A percentile compares a stretch with the other conserved stretches of the same genome.
Evolutionary conservation across 2,329 filamentous ascomycete species (phyloP).

Genomic region (Apiospora pterosperma): DNA sequence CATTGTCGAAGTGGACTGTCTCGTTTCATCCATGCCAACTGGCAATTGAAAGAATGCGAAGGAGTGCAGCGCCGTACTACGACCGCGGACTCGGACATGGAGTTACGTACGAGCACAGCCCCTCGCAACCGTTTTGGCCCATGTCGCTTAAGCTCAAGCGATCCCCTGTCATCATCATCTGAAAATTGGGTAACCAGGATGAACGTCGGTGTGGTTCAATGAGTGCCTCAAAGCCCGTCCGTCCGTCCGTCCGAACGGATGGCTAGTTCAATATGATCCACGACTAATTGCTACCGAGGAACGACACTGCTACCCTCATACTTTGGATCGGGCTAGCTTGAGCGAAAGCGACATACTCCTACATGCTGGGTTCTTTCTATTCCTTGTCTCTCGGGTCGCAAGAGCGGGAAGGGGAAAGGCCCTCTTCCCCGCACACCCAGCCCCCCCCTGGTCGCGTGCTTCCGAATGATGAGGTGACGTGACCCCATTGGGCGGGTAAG

Average conservation of each 20-base stretch:
- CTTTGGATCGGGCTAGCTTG: neutral
- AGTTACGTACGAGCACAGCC: neutral
- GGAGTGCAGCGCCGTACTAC: neutral
- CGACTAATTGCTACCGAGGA: neutral
- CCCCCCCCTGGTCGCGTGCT: too few relatives aligned
- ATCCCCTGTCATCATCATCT: neutral
- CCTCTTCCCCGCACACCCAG: too few relatives aligned
- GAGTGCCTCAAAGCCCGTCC: too few relatives aligned
- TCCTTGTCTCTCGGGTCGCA: too few relatives aligned
- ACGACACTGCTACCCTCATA: neutral
- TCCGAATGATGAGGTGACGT: too few relatives aligned
- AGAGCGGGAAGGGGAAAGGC: too few relatives aligned
- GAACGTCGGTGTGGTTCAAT: neutral
- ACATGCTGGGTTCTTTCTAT: too few relatives aligned
- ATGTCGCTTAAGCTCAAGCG: neutral
- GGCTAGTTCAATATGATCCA: neutral
- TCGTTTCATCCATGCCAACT: neutral
- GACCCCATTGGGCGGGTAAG: too few relatives aligned
- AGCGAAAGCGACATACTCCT: too few relatives aligned
- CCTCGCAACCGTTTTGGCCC: neutral
- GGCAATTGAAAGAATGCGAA: neutral
- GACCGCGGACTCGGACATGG: neutral
- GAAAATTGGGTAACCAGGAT: neutral
- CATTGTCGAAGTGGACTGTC: neutral
- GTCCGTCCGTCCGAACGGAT: neutral